phyloP scores from a whole-genome alignment of 1,284 basidiomycete species.

The Papiliotrema terrestris region DNA sequence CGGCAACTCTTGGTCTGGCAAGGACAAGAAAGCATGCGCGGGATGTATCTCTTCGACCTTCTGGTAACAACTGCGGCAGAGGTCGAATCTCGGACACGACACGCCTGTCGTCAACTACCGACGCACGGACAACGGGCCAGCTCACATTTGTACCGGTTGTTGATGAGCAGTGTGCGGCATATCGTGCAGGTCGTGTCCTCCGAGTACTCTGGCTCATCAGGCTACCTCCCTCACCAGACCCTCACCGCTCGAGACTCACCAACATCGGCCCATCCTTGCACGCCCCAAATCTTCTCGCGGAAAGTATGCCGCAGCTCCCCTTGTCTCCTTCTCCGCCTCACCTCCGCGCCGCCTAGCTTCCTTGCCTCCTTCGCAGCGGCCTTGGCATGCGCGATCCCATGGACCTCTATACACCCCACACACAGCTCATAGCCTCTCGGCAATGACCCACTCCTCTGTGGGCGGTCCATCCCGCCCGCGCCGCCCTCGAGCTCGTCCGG shows the following conservation, averaged over 20 bases:
- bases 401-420: slow-evolving; percentile 66
- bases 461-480: not conserved
- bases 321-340: slow-evolving; percentile 48
- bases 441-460: not conserved
- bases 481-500: not conserved
- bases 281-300: slow-evolving; percentile 76
- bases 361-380: slow-evolving; percentile 24
- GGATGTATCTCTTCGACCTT: slow-evolving; percentile 83
- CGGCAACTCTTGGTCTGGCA: slow-evolving; percentile 56
- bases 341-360: slow-evolving; percentile 44
- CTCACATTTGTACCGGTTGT: slow-evolving; percentile 72
- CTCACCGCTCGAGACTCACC: slow-evolving; percentile 56
- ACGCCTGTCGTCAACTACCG: slow-evolving; percentile 46
- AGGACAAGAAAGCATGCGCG: slow-evolving; percentile 72
- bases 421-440: slow-evolving; percentile 76
- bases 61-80: slow-evolving; percentile 67
- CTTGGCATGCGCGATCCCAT: slow-evolving; percentile 68
- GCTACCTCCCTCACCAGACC: not conserved
- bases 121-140: slow-evolving; percentile 1
- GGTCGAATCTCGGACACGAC: slow-evolving; percentile 70
- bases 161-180: slow-evolving; percentile 61
- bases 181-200: slow-evolving; percentile 71
- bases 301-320: slow-evolving; percentile 76
- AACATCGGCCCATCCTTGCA: slow-evolving; percentile 75
- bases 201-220: slow-evolving; percentile 50